Base-by-base conservation (phyloP, 164 flowering plant genomes). In the Cinnamomum micranthum region DNA sequence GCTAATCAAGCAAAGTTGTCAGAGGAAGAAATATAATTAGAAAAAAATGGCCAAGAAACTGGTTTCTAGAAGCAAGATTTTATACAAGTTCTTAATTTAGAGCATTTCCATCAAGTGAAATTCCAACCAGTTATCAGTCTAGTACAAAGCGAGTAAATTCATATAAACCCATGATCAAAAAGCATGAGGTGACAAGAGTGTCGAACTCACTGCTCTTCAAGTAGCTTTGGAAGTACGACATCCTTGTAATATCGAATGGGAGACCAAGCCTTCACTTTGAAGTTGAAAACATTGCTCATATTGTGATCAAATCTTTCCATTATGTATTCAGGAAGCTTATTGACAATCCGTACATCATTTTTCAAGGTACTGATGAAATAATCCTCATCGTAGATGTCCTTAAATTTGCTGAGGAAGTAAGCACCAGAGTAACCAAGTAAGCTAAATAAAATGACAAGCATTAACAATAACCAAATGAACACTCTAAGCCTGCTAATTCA, bases 241-340 rank as follows among this genome's bases (percentile, higher is more conserved):
- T 91, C 98, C 82, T 68, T 82, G 81, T 96, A 96, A 81, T 84
- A 94, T 25, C 80, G 81, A 74, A 92, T 78, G n/a, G 98, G 73
- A 60, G 99, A 77, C 97, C 92, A 89, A 25, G 99, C 99, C 83
- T 92, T 92, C 35, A 94, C 75, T 82, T 87, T 87, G 86, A 94
- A 92, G 86, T 92, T 94, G 81, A 74, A 76, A 51, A 92, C 91
- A 81, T 91, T 91, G 85, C 81, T 89, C 90, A 91, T 77, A 76
- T 94, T 91, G 81, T 82, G 73, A 80, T 85, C 97, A 88, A 84
- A 92, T 31, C 98, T 84, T 69, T 91, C 97, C 98, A 94, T 91
- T 65, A 94, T 51, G 75, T 78, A 86, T 22, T 73, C 92, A 70
- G 97, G 97, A 74, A 94, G 75, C 71, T 80, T 81, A 65, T 72